phyloP scores from a whole-genome alignment of 345 rosid genomes.

The Eucalyptus polybractea region DNA sequence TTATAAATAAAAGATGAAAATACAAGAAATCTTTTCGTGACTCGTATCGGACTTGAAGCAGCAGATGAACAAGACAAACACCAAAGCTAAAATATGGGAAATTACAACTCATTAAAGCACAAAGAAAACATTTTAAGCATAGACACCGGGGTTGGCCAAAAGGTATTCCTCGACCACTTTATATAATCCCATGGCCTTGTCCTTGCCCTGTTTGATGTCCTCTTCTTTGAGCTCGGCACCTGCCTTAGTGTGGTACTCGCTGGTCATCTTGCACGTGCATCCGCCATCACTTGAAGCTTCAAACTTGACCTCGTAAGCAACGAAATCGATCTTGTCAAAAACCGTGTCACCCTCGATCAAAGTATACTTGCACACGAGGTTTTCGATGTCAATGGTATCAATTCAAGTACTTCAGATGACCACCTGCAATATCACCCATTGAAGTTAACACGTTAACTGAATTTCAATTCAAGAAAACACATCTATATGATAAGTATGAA shows the following conservation, averaged over 20 bases:
- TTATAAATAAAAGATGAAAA: no score
- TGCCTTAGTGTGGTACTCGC: not conserved
- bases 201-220: conserved; percentile 1
- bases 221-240: conserved; percentile 5
- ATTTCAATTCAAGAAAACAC: no score
- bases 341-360: conserved; percentile 6
- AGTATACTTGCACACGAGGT: conserved; percentile 1
- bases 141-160: conserved; percentile 5
- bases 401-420: not conserved
- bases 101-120: no score
- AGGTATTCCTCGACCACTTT: conserved; percentile 13
- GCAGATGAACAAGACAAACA: no score
- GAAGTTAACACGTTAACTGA: not conserved
- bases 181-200: not conserved
- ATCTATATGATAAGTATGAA: not conserved
- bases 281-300: conserved; percentile 2
- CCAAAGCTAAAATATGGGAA: no score
- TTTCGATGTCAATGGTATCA: conserved; percentile 12
- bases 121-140: not conserved
- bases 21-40: no score
- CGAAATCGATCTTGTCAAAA: conserved; percentile 2
- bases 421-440: not conserved
- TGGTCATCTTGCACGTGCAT: conserved; percentile 5
- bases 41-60: no score
- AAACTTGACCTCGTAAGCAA: conserved; percentile 7